Conservation (phyloP, 305 asterid species). For the Withania somnifera region DNA sequence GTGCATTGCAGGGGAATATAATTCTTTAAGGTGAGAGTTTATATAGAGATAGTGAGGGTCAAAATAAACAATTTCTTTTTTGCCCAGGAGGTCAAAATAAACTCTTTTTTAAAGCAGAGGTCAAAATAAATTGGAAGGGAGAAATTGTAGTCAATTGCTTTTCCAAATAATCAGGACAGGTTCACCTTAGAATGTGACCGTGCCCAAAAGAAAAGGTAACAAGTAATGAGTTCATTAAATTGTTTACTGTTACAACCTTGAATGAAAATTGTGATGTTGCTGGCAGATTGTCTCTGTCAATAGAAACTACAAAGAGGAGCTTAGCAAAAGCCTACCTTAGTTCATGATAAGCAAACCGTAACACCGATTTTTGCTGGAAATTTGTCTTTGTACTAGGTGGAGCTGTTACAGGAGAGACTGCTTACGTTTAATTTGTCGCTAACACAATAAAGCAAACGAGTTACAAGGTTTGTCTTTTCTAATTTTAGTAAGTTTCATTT, state of each 20-base stretch:
- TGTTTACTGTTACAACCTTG: not conserved
- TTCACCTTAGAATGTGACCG: not conserved
- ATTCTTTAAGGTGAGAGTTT: not conserved
- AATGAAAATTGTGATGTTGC: not conserved
- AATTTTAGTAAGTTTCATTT: not conserved
- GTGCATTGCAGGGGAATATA: not conserved
- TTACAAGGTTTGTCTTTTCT: not conserved
- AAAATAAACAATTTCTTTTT: not conserved
- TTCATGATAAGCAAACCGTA: not conserved
- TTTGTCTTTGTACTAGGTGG: not conserved
- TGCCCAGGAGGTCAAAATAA: not conserved
- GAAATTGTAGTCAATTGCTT: not conserved
- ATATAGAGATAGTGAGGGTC: not conserved
- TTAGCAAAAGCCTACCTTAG: not conserved
- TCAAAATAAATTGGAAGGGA: not conserved
- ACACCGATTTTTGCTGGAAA: not conserved
- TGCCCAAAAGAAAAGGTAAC: not conserved
- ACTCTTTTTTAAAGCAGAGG: not conserved
- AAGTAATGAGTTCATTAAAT: not conserved
- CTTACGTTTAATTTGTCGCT: no score
- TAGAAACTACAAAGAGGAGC: not conserved
- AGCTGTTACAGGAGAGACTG: not conserved
- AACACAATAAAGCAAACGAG: not conserved
- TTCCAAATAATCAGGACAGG: not conserved
- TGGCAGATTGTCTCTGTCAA: not conserved